Conservation (phyloP, 2,329 filamentous ascomycete species). For the Cercospora zeae-maydis region DNA sequence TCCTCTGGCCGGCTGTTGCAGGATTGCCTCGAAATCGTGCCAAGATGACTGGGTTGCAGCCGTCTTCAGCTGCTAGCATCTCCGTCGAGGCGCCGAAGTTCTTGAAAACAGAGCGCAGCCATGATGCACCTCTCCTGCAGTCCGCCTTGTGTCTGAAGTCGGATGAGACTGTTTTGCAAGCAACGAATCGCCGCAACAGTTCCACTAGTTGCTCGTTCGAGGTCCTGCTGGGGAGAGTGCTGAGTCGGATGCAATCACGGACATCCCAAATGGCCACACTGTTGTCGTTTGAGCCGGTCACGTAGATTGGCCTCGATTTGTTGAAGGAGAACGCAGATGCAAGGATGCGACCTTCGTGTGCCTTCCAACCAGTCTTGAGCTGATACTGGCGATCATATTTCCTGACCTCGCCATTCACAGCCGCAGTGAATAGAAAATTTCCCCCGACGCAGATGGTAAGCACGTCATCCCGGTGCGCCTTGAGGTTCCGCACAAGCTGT, state of each 20-base stretch:
- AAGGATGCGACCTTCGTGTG: slow-evolving; percentile 82
- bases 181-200: slow-evolving; percentile 76
- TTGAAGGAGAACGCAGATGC: slow-evolving; percentile 73
- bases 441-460: slow-evolving; percentile 83
- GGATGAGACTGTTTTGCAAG: slow-evolving; percentile 87
- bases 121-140: slow-evolving; percentile 88
- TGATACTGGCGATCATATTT: slow-evolving; percentile 81
- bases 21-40: slow-evolving; percentile 80
- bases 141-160: slow-evolving; percentile 82
- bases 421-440: slow-evolving; percentile 80
- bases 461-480: slow-evolving; percentile 74
- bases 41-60: slow-evolving; percentile 86
- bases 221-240: slow-evolving; percentile 47
- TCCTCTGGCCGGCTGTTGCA: slow-evolving; percentile 62
- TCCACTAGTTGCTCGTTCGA: slow-evolving; percentile 62
- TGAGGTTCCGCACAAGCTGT: slow-evolving; percentile 83
- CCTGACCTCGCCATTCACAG: slow-evolving; percentile 72
- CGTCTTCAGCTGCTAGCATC: slow-evolving; percentile 76
- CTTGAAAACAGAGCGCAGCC: slow-evolving; percentile 84
- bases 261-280: slow-evolving; percentile 86
- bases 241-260: slow-evolving; percentile 51
- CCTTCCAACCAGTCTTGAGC: slow-evolving; percentile 71
- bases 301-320: slow-evolving; percentile 74
- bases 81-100: slow-evolving; percentile 85
- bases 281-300: slow-evolving; percentile 91